phyloP scores from a whole-genome alignment of 352 stramenopile species.

The Pythium phragmitis region DNA sequence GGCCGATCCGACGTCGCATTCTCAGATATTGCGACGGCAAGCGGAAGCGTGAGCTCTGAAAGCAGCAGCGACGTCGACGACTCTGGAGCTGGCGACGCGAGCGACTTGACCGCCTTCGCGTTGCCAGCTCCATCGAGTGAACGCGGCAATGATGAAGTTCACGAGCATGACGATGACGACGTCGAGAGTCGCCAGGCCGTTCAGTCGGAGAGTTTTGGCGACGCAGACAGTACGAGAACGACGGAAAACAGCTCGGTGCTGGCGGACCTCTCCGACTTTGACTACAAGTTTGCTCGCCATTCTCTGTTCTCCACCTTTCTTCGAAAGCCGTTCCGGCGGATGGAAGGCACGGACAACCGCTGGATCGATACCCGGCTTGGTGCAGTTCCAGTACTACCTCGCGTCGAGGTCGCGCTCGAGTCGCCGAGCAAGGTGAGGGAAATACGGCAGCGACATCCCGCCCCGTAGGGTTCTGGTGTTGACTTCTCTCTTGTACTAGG shows the following conservation, averaged over 20 bases:
- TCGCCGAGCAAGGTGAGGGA: conserved; percentile 60
- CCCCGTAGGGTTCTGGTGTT: neutral
- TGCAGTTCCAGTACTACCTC: conserved; percentile 44
- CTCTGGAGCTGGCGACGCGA: conserved; percentile 26
- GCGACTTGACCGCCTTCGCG: conserved; percentile 33
- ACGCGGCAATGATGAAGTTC: conserved; percentile 28
- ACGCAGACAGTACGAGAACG: conserved; percentile 64
- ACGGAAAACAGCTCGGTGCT: conserved; percentile 75
- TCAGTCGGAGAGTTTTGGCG: conserved; percentile 75
- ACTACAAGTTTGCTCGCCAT: conserved; percentile 46
- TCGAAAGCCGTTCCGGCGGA: conserved; percentile 64
- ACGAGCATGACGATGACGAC: conserved; percentile 48
- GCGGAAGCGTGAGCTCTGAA: conserved; percentile 25
- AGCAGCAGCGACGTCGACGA: conserved; percentile 7
- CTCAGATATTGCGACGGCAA: conserved; percentile 25
- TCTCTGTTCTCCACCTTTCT: conserved; percentile 63
- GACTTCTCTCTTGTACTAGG: conserved; percentile 27
- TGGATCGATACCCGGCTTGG: conserved; percentile 40
- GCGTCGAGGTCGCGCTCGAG: conserved; percentile 43
- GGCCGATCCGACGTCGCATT: conserved; percentile 15
- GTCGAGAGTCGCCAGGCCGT: conserved; percentile 68
- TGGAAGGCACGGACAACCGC: conserved; percentile 49
- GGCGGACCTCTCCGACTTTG: conserved; percentile 52
- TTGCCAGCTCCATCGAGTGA: conserved; percentile 27
- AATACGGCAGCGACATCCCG: no score